phyloP scores from a whole-genome alignment of 768 basidiomycete genomes.

The Tylopilus vinaceipallidus region DNA sequence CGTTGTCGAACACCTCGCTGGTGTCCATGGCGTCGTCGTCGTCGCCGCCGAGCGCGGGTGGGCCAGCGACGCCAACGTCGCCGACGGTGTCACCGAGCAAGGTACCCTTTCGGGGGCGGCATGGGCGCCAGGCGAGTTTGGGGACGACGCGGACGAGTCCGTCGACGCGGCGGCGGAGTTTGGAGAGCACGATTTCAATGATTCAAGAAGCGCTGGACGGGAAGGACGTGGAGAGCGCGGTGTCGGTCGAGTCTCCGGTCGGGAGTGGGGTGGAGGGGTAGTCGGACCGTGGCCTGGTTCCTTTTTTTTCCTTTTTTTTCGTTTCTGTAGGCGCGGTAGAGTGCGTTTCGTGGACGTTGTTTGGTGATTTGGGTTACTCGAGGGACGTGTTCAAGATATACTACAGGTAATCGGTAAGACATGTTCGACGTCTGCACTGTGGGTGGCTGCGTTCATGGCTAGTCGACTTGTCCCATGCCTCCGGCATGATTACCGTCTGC shows the following conservation, averaged over 20 bases:
- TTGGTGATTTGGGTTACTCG: too few species aligned
- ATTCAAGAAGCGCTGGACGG: conserved; percentile 93
- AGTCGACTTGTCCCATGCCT: too few species aligned
- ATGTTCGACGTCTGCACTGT: too few species aligned
- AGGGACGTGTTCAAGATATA: too few species aligned
- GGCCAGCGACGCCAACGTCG: conserved; percentile 28
- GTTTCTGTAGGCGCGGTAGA: too few species aligned
- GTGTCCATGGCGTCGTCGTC: conserved; percentile 24
- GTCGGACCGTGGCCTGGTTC: too few species aligned
- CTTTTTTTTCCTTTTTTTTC: too few species aligned
- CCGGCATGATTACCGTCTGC: too few species aligned
- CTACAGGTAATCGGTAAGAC: too few species aligned
- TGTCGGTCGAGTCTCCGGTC: too few species aligned
- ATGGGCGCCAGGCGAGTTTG: conserved; percentile 50
- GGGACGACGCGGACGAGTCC: conserved; percentile 93
- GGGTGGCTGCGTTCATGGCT: too few species aligned
- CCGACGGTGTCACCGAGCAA: conserved; percentile 46
- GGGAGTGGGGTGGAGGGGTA: neutral
- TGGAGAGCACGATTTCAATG: conserved; percentile 94
- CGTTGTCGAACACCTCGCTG: conserved; percentile 22
- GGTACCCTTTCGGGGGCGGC: conserved; percentile 65
- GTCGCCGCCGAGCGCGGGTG: conserved; percentile 4
- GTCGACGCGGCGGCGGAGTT: conserved; percentile 83
- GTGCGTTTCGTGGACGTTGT: too few species aligned
- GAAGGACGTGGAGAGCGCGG: conserved; percentile 40